Evolutionary conservation across 2,329 filamentous ascomycete species (phyloP).

Genomic region (Scortechinia acanthostroma): DNA sequence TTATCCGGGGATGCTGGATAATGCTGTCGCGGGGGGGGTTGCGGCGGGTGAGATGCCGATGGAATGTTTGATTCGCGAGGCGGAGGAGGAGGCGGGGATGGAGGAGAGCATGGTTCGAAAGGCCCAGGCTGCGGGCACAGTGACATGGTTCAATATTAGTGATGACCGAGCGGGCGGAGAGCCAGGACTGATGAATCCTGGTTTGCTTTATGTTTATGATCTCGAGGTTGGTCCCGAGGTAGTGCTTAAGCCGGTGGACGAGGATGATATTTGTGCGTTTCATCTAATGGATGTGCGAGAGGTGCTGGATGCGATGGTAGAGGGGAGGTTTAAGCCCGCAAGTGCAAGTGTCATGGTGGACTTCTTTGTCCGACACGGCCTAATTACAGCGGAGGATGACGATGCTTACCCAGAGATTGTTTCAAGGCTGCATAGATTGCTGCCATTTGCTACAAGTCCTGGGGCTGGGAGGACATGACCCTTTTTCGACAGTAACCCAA

Average conservation of each 20-base stretch:
- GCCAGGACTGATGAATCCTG: constrained; percentile 75
- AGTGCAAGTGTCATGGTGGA: constrained; percentile 79
- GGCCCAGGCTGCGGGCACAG: constrained; percentile 54
- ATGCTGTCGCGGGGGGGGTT: constrained; percentile 81
- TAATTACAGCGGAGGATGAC: constrained; percentile 75
- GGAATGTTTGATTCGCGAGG: constrained; percentile 78
- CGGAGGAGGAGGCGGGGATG: constrained; percentile 80
- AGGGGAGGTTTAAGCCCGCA: constrained; percentile 85
- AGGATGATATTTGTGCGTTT: constrained; percentile 84
- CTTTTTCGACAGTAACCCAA: no score
- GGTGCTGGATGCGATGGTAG: constrained; percentile 60
- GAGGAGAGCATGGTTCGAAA: constrained; percentile 62
- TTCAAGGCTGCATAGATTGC: constrained; percentile 65
- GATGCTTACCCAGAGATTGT: constrained; percentile 71
- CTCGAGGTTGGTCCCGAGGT: constrained; percentile 67
- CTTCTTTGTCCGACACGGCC: constrained; percentile 80
- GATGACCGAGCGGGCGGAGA: constrained; percentile 74
- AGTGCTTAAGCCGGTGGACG: constrained; percentile 71
- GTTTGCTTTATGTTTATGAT: constrained; percentile 88
- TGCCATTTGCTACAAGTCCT: constrained; percentile 73
- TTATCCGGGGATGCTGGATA: constrained; percentile 88
- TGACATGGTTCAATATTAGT: constrained; percentile 81
- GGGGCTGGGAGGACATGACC: constrained; percentile 22
- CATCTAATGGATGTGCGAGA: constrained; percentile 71
- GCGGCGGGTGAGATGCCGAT: constrained; percentile 74